Evolutionary conservation across 2,329 filamentous ascomycete genomes (phyloP), one percentile per base, ranked within the genome.

Genomic region (Bertia moriformis): DNA sequence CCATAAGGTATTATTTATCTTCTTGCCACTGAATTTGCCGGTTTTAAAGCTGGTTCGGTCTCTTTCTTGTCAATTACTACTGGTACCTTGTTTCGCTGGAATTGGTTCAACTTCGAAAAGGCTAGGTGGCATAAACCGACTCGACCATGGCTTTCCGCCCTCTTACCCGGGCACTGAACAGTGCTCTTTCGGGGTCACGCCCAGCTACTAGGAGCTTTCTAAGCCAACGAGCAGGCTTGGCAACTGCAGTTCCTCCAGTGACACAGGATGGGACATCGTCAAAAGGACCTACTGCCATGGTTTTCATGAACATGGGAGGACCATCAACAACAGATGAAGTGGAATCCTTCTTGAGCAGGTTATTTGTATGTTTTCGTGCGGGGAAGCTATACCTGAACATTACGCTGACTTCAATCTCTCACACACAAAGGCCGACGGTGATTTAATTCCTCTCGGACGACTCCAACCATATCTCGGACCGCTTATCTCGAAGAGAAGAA

Each of bases 241-340:
- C 32, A 10, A 35, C 32, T 7, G 32, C 32, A 17, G 32, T 35
- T 12, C 32, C 32, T 7, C 32, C 32, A 18, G 32, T 35, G 12
- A 35, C 32, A 7, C 32, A 35, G 15, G 32, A 35, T 35, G 32
- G 10, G 7, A 35, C 32, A 10, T 7, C 10, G 15, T 35, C 32
- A 13, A 35, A 84, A 53, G 89, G 89, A 0, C 87, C 88, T 4
- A 98, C 91, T 3, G 91, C 91, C 33, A 96, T 98, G 77, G 91
- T 98, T 13, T 95, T 98, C 54, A 75, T 98, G 63, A 98, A 98
- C 62, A 98, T 98, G 91, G 91, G 91, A 43, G 91, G 91, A 0
- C 91, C 91, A 3, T 83, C 85, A 1, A 94, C 83, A 3, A 83
- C 81, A 3, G 74, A 79, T 48, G 87, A 98, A 63, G 91, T 98